Base-by-base conservation (phyloP, 2,329 filamentous ascomycete species). In the Penicillium concentricum region DNA sequence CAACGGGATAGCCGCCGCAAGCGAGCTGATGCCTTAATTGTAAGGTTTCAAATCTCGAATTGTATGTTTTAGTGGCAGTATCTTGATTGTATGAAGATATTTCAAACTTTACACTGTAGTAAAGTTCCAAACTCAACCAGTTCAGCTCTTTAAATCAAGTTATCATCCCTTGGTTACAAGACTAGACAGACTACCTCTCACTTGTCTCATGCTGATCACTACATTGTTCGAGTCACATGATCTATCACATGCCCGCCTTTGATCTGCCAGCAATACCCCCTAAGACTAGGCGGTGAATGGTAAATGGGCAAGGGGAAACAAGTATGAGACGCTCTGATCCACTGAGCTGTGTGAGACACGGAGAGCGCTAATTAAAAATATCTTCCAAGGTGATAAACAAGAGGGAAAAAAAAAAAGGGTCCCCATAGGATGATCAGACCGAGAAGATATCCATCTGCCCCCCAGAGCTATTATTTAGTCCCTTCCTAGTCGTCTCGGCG, bases 1-100 rank as follows among this genome's bases (percentile, higher is more conserved):
- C 71, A 72, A 72, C 62, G 63, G 66, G 66, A 69, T 75, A 75
- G 68, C 67, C 73, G 72, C 73, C 65, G 64, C 67, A 74, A 74
- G 72, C 72, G 72, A 74, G 66, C 47, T 51, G 18, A 3, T 61
- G 63, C 64, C 66, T 70, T 43, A 58, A 32, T 8, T 2, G 18
- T 62, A 48, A 66, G 62, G 65, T 53, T 24, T 37, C 4, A 20
- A 34, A 38, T 34, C 13, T 28, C 7, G 5, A 54, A 54, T 48
- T 48, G 24, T 16, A 30, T 18, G 30, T 26, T 48, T 50, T 2
- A 10, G 20, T 8, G 13, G n/a, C 12, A 16, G 9, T 35, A 12
- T 13, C 8, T 32, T 39, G 18, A 9, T 16, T 15, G 43, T 15
- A 13, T 1, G n/a, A 32, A n/a, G 15, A 20, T 39, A 15, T 32